Evolutionary conservation across 345 rosid genomes (phyloP).

Genomic region (Acer campestre): DNA sequence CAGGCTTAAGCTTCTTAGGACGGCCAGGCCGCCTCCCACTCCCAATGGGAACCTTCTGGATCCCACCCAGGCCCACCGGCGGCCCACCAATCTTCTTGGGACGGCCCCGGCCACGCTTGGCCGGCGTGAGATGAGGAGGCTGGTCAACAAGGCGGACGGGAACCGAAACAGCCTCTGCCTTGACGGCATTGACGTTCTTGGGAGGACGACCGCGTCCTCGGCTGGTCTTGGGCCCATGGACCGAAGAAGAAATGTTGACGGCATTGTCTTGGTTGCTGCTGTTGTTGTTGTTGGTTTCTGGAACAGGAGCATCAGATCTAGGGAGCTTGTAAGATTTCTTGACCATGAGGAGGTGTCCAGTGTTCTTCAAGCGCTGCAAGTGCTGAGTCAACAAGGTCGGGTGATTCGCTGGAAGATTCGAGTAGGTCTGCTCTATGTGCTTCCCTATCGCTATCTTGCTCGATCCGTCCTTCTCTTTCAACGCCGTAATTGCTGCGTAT

Average conservation of each 20-base stretch:
- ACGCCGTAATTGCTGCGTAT: slow-evolving; percentile 58
- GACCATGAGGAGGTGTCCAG: slow-evolving; percentile 53
- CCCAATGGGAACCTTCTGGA: slow-evolving; percentile 24
- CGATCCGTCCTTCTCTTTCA: slow-evolving; percentile 75
- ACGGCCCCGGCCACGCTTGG: slow-evolving; percentile 44
- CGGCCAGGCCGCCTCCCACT: slow-evolving; percentile 49
- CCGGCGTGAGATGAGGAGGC: not conserved
- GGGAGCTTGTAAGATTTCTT: slow-evolving; percentile 67
- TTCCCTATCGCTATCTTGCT: slow-evolving; percentile 77
- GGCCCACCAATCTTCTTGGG: slow-evolving; percentile 39
- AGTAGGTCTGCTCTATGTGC: slow-evolving; percentile 49
- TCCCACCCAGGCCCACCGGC: slow-evolving; percentile 13
- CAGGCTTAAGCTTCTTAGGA: slow-evolving; percentile 43
- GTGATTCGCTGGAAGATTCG: slow-evolving; percentile 58
- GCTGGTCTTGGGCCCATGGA: slow-evolving; percentile 46
- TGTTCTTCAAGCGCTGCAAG: slow-evolving; percentile 57
- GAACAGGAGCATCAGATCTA: slow-evolving; percentile 25
- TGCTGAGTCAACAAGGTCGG: slow-evolving; percentile 54
- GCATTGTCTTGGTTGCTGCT: not conserved
- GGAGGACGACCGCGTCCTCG: slow-evolving; percentile 88
- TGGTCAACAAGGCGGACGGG: slow-evolving; percentile 11
- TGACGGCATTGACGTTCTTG: slow-evolving; percentile 39
- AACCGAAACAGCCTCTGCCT: slow-evolving; percentile 2
- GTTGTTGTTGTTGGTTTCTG: not conserved
- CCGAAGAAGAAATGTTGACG: slow-evolving; percentile 1